Percentiles rank a stretch among this genome's conserved stretches.
Conservation (phyloP, 2,329 filamentous ascomycete species). For the Cladosporium cucumerinum region DNA sequence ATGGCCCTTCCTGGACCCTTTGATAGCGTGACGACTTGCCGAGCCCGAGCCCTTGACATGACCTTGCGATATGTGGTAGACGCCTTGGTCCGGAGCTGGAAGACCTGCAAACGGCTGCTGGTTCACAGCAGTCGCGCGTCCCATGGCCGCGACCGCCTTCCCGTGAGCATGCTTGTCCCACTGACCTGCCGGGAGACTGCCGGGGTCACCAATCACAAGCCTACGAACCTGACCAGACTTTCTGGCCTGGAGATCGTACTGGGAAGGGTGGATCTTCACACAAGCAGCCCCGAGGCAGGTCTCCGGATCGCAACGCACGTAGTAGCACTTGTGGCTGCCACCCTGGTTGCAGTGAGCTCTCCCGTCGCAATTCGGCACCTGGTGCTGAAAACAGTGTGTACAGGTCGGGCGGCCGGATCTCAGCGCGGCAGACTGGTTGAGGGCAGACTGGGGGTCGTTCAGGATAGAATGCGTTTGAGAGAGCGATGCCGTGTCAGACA, state of each 20-base stretch:
- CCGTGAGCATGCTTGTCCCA: background rate
- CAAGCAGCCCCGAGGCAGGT: background rate
- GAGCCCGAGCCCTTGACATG: background rate
- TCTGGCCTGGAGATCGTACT: conserved; percentile 1
- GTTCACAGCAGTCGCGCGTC: background rate
- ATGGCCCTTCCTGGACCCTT: background rate
- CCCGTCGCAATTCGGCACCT: background rate
- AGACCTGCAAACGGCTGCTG: background rate
- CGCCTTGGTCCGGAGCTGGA: background rate
- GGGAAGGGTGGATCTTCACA: background rate
- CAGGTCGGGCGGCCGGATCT: background rate
- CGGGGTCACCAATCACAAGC: background rate
- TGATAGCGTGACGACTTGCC: background rate
- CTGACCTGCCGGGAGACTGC: background rate
- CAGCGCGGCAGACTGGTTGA: background rate
- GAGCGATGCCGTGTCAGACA: background rate
- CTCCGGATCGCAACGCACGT: background rate
- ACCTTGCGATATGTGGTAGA: background rate
- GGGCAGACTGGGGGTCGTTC: background rate
- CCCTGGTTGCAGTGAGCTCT: conserved; percentile 1
- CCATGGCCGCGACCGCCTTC: background rate
- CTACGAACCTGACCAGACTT: background rate
- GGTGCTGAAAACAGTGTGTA: background rate
- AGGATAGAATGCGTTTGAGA: background rate
- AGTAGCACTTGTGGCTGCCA: background rate